Base-by-base conservation (phyloP, 2,329 filamentous ascomycete species). In the Shiraia bambusicola region DNA sequence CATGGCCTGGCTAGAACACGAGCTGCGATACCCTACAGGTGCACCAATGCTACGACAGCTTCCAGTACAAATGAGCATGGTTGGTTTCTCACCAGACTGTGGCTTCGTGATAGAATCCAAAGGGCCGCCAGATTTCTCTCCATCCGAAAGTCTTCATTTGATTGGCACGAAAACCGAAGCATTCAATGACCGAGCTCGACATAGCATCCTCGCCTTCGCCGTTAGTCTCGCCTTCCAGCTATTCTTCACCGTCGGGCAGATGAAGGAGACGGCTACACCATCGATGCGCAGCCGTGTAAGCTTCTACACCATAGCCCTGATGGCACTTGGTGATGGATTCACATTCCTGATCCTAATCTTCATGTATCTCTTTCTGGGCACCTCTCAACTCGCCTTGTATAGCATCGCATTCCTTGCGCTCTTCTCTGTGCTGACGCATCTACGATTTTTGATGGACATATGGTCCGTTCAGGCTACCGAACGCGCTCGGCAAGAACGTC, bases 361-460 rank as follows among this genome's bases (percentile, higher is more conserved):
- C 47, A 72, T 82, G 44, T 65, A 67, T 44, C 50, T 69, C 4
- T 78, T 81, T 47, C 68, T 78, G 1, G 73, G 76, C 11, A 72
- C 76, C 1, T 73, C 79, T 0, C 81, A 80, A 49, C 62, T 83
- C 24, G 70, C 78, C 12, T 62, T 83, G 39, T 74, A 80, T 12
- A 74, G 74, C 2, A 74, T 76, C 17, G 77, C 77, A 2, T 84
- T 83, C 56, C 61, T 84, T 13, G 74, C 79, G 1, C 77, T 83
- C 48, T 73, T 83, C 34, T 79, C 78, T 12, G 78, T 83, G 16
- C 77, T 78, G 42, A 79, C 83, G 41, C 80, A 81, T 24, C 81
- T 84, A 70, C 77, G 80, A 37, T 84, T 85, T 51, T 70, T 84
- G 56, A 79, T 83, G 70, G 81, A 84, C 38, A 81, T 85, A n/a